Evolutionary conservation across 768 basidiomycete genomes (phyloP), one percentile per base, ranked within the genome.

Genomic region (Cyclocybe aegerita): DNA sequence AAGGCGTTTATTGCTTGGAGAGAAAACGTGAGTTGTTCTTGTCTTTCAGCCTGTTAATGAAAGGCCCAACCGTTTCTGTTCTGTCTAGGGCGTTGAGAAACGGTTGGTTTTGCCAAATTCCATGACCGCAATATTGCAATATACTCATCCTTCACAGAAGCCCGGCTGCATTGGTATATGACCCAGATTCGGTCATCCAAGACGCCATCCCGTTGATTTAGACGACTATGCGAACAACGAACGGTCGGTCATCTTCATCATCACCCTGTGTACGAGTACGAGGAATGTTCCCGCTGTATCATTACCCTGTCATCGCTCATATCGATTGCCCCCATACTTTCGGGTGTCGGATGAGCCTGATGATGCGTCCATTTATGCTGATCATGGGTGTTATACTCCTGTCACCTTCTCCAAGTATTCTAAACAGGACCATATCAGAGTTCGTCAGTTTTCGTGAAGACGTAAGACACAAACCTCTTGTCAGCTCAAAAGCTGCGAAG

Each of bases 401-500:
- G 73, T 75, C 9, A 62, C 52, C 12, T 58, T 61, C n/a, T 60
- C 56, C 38, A 75, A 55, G 56, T 72, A 75, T 58, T 74, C 72
- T 76, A 53, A 31, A 12, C 33, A 40, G 15, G 33, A 43, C n/a
- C 43, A 11, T 31, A 23, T 23, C 23, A 23, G 23, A 3, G 23
- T 23, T 23, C 23, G 5, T 23, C 23, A 23, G 23, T 23, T 23
- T 23, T 23, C 23, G 23, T n/a, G 23, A 3, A 5, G 23, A 23
- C 23, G 5, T 3, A 47, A 44, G 37, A 4, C 7, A 62, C 78
- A 48, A 46, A 85, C 86, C 86, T 73, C 90, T 71, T 0, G 86
- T 90, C 23, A 94, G 61, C 65, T 97, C 93, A 60, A 88, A 97
- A 0, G 89, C 88, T 9, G 90, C 86, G 57, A 97, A 96, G 3